Base-by-base conservation (phyloP, 352 stramenopile genomes). In the Phytophthora uliginosa region DNA sequence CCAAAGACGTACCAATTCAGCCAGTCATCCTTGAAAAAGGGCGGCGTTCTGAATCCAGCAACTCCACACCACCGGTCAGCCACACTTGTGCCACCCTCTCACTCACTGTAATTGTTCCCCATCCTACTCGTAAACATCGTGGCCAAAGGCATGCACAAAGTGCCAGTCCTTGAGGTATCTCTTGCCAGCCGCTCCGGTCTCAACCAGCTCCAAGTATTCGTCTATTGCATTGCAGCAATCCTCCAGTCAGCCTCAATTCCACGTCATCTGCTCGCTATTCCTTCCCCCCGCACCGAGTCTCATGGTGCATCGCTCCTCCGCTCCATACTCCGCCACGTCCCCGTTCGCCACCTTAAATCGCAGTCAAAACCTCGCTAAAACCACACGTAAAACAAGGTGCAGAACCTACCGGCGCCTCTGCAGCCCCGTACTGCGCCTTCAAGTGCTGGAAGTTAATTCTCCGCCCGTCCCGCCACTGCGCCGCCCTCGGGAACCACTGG, bases 1-100 rank as follows among this genome's bases (percentile, higher is more conserved):
- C 8, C 47, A 54, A 31, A 10, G 8, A 2, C 53, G 31, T 70
- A 98, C 92, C 90, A 97, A 58, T 98, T 98, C 7, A 98, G 80
- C 94, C 95, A 98, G 74, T 98, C 94, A 26, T 98, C 88, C 50
- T 80, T 63, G 68, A 98, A 98, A 72, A 93, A 96, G 4, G 53
- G 62, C 1, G 95, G 95, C 4, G 91, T 97, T 18, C 83, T 96
- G 76, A 22, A 50, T 50, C 18, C 86, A 71, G 59, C 52, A 12
- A 52, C n/a, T 15, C 40, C 73, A 74, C 24, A 52, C 18, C 24
- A 64, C 26, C 61, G 12, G 60, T 76, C 38, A 72, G 36, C 20
- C 45, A 54, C 20, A 53, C 47, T 53, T 31, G 15, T 4, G 6
- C 18, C 47, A 54, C n/a, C 47, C 47, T 54, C n/a, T 54, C 65